Conservation (phyloP, 1,284 basidiomycete species). For the Ganoderma meredithae region DNA sequence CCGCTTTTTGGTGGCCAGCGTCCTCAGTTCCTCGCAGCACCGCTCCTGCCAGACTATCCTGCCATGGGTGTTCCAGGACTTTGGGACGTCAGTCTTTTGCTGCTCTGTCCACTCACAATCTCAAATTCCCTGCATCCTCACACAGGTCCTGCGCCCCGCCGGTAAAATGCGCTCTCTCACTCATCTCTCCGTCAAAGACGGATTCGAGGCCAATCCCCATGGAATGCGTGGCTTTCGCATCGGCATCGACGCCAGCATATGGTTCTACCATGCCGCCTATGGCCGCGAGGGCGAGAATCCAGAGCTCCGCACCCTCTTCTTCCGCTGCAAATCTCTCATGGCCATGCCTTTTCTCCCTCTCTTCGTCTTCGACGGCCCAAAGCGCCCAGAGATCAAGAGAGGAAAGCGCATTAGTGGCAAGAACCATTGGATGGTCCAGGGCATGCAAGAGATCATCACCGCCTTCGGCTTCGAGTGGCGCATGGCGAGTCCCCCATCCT, state of each 20-base stretch:
- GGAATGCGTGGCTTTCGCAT: conserved; percentile 71
- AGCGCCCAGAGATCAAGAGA: conserved; percentile 84
- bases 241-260: conserved; percentile 83
- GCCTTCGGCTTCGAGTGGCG: conserved; percentile 91
- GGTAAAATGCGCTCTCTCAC: conserved; percentile 70
- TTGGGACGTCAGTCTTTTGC: conserved; percentile 28
- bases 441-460: conserved; percentile 85
- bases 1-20: not conserved
- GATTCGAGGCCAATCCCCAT: conserved; percentile 68
- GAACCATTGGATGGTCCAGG: conserved; percentile 66
- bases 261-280: conserved; percentile 82
- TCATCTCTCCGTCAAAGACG: conserved; percentile 72
- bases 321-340: conserved; percentile 78
- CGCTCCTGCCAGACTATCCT: not conserved
- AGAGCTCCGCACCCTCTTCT: conserved; percentile 78
- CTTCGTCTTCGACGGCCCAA: conserved; percentile 95
- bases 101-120: too few relatives aligned
- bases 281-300: conserved; percentile 83
- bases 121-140: not conserved
- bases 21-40: not conserved
- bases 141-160: conserved; percentile 69
- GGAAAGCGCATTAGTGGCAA: conserved; percentile 73
- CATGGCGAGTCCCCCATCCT: conserved; percentile 55
- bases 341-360: conserved; percentile 84
- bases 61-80: conserved; percentile 32